These are phyloP conservation scores for Botrytis tulipae DNA, from an alignment of 2,329 filamentous ascomycete species.

Conservation along the genomic window DNA sequence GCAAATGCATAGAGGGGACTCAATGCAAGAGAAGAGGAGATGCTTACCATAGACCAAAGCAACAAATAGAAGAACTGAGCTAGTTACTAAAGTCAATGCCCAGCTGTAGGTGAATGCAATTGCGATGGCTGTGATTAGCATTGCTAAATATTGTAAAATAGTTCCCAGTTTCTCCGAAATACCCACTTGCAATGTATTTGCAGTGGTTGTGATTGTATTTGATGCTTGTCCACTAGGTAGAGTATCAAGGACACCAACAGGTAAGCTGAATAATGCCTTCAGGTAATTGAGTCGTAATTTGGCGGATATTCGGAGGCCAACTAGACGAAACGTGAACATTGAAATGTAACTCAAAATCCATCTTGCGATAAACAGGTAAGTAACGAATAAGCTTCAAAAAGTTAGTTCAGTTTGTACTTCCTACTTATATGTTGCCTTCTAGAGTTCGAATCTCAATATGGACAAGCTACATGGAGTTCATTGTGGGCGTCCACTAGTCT, in stretches of 20 bases:
- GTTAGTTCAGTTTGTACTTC: not conserved
- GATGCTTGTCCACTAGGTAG: conserved; percentile 49
- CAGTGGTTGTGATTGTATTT: conserved; percentile 58
- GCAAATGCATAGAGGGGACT: not conserved
- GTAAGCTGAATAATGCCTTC: conserved; percentile 60
- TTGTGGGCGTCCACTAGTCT: not conserved
- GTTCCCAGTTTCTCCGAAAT: conserved; percentile 62
- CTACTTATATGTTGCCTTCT: not conserved
- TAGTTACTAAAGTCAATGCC: conserved; percentile 58
- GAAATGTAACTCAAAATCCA: conserved; percentile 62
- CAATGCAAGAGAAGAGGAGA: not conserved
- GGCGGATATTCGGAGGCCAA: conserved; percentile 60
- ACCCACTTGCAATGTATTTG: conserved; percentile 62
- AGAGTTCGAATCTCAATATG: not conserved
- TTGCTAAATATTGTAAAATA: conserved; percentile 55
- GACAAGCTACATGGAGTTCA: not conserved
- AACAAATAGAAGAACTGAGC: conserved; percentile 57
- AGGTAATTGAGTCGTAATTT: conserved; percentile 64
- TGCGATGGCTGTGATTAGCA: conserved; percentile 52
- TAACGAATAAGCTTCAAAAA: conserved; percentile 58
- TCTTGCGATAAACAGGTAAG: conserved; percentile 67
- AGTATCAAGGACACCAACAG: conserved; percentile 66
- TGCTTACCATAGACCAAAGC: conserved; percentile 44
- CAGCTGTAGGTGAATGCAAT: conserved; percentile 58
- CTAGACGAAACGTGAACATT: conserved; percentile 60